A percentile compares a stretch with the other conserved stretches of the same genome.
These are phyloP conservation scores for Triticum timopheevii DNA, from an alignment of 176 grass and related monocot genomes.

Conservation along the genomic window DNA sequence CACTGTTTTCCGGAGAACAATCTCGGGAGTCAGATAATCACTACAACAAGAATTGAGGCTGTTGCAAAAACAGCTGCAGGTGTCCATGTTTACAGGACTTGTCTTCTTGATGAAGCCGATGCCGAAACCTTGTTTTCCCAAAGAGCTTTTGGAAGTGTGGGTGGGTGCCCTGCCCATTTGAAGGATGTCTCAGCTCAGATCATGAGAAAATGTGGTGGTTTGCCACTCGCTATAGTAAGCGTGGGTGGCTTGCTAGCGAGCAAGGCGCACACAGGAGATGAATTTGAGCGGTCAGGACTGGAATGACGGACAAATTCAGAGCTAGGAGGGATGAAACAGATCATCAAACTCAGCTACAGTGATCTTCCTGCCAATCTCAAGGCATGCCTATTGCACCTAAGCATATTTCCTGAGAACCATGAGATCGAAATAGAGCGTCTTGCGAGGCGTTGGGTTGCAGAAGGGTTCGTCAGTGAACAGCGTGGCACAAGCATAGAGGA, in stretches of 20 bases:
- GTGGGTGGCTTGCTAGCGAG: slow-evolving; percentile 3
- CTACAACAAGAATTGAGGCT: no score
- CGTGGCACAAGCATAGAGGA: background rate
- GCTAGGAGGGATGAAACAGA: slow-evolving; percentile 27
- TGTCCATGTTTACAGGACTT: background rate
- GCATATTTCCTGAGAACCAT: slow-evolving; percentile 38
- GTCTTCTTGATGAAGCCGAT: slow-evolving; percentile 4
- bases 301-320: background rate
- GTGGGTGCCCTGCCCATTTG: slow-evolving; percentile 28
- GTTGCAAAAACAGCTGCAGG: no score
- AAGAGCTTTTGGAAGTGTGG: background rate
- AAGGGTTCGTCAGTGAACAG: slow-evolving; percentile 26
- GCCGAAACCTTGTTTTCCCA: slow-evolving; percentile 26
- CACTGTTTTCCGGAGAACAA: no score
- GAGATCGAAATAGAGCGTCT: slow-evolving; percentile 31
- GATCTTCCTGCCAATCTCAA: slow-evolving; percentile 33
- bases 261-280: slow-evolving; percentile 4
- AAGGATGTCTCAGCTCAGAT: background rate
- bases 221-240: slow-evolving; percentile 36
- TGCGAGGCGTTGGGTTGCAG: slow-evolving; percentile 38
- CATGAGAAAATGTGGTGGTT: slow-evolving; percentile 25
- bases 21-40: no score
- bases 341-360: slow-evolving; percentile 42
- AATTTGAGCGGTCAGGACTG: slow-evolving; percentile 22
- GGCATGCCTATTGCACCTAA: slow-evolving; percentile 43